Base-by-base conservation (phyloP, 78 protist species). In the Dictyostelium brefeldianum region DNA sequence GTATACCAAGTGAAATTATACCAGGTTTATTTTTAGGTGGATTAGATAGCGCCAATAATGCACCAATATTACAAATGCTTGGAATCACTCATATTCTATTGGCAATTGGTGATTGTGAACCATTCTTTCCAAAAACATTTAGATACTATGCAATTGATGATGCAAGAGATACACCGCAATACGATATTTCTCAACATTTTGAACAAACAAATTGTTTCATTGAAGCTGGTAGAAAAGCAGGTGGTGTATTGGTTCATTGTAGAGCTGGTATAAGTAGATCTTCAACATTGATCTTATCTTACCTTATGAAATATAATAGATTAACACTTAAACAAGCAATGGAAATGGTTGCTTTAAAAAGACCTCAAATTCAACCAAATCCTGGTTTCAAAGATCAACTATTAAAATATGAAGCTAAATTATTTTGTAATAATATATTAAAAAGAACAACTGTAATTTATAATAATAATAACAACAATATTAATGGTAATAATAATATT, bases 171-270 rank as follows among this genome's bases (percentile, higher is more conserved):
- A 70, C 90, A 18, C 90, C 89, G 5, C 71, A 91, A 25, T 82
- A 83, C 20, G 91, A 91, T 47, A 69, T 91, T 20, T 65, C 80
- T 54, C 78, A 48, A 20, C 95, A 91, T 25, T 91, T 91, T 81
- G 95, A 91, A 8, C 89, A 74, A 59, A 81, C 95, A 10, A 78
- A 85, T 17, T 48, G 83, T 4, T 91, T 91, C 46, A 91, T 91
- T 59, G 95, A 91, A 27, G 73, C 77, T 0, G 95, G 95, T 62
- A 83, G 89, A 27, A 91, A 54, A n/a, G 17, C 62, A 10, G 95
- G 95, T 27, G 95, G 95, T 43, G 95, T 91, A 5, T 48, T 91
- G 41, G 95, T 91, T 0, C 95, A 91, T 78, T 91, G 95, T 51
- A 77, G 90, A 51, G 95, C 95, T 9, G 95, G 95, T 71, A 81